A percentile compares a stretch with the other conserved stretches of the same genome.
Conservation (phyloP, 768 basidiomycete species). For the Trametes sanguinea region DNA sequence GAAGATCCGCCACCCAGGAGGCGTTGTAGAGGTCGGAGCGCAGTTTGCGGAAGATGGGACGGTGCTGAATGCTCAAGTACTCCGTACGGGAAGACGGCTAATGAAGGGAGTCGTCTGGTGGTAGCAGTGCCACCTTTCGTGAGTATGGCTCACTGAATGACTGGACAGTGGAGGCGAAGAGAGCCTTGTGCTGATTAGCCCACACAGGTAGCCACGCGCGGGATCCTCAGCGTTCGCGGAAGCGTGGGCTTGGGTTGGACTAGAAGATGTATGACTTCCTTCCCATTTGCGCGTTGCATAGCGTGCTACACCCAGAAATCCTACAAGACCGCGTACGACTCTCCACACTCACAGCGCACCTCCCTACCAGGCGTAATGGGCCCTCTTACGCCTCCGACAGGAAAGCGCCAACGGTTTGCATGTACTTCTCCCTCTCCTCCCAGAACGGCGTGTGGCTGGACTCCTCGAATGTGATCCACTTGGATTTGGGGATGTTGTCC, state of each 20-base stretch:
- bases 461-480: slow-evolving; percentile 35
- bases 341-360: too few species aligned
- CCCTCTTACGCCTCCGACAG: not conserved
- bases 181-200: too few species aligned
- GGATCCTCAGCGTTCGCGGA: not conserved
- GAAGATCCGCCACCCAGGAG: slow-evolving; percentile 64
- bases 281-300: too few species aligned
- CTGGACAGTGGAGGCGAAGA: not conserved
- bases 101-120: slow-evolving; percentile 75
- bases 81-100: slow-evolving; percentile 66
- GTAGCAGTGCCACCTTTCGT: slow-evolving; percentile 31
- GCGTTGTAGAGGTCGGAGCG: slow-evolving; percentile 68
- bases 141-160: not conserved
- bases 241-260: too few species aligned
- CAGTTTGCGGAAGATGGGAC: slow-evolving; percentile 47
- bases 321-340: too few species aligned
- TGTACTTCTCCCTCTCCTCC: slow-evolving; percentile 35
- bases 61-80: slow-evolving; percentile 60
- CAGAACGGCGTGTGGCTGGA: slow-evolving; percentile 35
- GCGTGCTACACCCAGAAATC: too few species aligned
- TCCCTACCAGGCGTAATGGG: not conserved
- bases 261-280: too few species aligned
- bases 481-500: slow-evolving; percentile 29
- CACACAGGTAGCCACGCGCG: too few species aligned
- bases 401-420: slow-evolving; percentile 28